Percentiles rank a stretch among this genome's conserved stretches.
Evolutionary conservation across 305 asterid species (phyloP).

Genomic region (Rubia peregrina): DNA sequence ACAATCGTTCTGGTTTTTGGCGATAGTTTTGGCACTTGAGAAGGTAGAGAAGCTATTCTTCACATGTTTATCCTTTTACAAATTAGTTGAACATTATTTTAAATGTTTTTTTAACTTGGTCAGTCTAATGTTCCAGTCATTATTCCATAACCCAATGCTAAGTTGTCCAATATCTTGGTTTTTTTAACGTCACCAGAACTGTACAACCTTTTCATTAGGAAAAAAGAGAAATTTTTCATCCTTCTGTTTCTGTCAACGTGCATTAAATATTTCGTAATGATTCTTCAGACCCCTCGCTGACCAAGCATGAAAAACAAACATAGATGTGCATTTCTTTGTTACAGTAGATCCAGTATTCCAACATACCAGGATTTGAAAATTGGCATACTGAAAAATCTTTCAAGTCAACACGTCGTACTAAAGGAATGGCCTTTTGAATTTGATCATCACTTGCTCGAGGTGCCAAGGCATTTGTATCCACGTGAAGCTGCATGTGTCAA

Average conservation of each 20-base stretch:
- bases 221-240: background rate
- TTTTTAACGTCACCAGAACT: background rate
- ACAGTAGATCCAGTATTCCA: background rate
- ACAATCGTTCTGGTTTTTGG: background rate
- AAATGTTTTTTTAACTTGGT: background rate
- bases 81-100: background rate
- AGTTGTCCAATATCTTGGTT: background rate
- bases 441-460: constrained; percentile 81
- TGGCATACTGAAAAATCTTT: constrained; percentile 90
- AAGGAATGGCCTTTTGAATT: constrained; percentile 57
- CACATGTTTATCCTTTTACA: background rate
- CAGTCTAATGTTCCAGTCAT: background rate
- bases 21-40: background rate
- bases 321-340: background rate
- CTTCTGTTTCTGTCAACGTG: background rate
- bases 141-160: background rate
- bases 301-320: background rate
- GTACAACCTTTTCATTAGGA: constrained; percentile 12
- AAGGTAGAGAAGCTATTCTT: background rate
- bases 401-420: constrained; percentile 69
- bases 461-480: constrained; percentile 34
- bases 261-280: background rate
- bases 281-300: background rate
- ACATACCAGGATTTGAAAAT: constrained; percentile 80
- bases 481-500: constrained; percentile 47